Evolutionary conservation across 371 early-diverging fungal genomes (phyloP), one percentile per base, ranked within the genome.

Genomic region (Mucor plumbeus): DNA sequence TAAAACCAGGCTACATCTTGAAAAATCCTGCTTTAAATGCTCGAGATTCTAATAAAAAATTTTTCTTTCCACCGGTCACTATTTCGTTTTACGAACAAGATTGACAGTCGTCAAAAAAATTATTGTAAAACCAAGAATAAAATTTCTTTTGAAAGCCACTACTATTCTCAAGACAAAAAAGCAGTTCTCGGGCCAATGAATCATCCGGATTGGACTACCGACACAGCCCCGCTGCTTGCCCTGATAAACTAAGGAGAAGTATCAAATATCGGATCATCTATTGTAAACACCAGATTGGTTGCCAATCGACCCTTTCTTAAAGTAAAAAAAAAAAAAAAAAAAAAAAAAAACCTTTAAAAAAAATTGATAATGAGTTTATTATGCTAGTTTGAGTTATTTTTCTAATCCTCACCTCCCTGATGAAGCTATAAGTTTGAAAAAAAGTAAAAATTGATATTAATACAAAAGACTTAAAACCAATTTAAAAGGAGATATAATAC

Each of bases 21-120:
- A 43, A 43, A 15, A 31, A 10, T 59, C 40, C 35, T 31, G 56
- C 62, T 67, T 61, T 58, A 56, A 62, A 31, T 35, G 53, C 36
- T 47, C 56, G 44, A 19, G 17, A 40, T 55, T 3, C 1, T 14
- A 35, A 33, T 15, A 63, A 68, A 68, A 68, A 68, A 33, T 48
- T 68, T 68, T 63, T 53, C 36, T 34, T 9, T 47, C 13, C 31
- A 14, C 53, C 53, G 53, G 53, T 53, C 53, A 53, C 53, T 53
- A 47, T 53, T 26, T 31, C 14, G 31, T 26, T 53, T 53, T 26
- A 14, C 53, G 53, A 31, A 19, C 50, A 53, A 0, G 53, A 53
- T 53, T 53, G 53, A 31, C 56, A 56, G 56, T 56, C 56, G 35
- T 35, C 15, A 21, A 7, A 19, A 26, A 26, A 8, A 47, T 47